Base-by-base conservation (phyloP, 768 basidiomycete species). In the Trametes cinnabarina region DNA sequence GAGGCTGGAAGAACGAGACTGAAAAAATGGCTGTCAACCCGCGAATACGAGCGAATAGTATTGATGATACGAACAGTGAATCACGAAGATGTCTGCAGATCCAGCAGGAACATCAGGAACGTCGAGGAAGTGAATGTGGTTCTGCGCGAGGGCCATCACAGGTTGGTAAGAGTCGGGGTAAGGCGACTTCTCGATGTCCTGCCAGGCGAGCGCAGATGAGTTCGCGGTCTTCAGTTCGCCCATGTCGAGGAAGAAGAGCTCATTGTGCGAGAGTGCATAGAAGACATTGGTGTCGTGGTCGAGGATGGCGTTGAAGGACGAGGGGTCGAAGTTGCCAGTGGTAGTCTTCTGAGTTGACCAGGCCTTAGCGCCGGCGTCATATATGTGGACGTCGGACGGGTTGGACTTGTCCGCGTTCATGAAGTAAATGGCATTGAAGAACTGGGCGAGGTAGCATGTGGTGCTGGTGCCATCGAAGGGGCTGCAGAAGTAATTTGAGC, bases 271-370 rank as follows among this genome's bases (percentile, higher is more conserved):
- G 57, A 90, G 74, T 0, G 86, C 88, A 70, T 91, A 90, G 74
- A 97, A 88, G 58, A 88, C 84, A 61, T 96, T 94, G 48, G 94
- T 98, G 71, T 98, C 94, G 63, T 96, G 94, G 74, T 98, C 94
- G 32, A 98, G 81, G 60, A 96, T 85, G 25, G 89, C 82, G 25
- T 76, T 79, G 65, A 86, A 87, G 19, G 82, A 81, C 2, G 78
- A 71, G 4, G 84, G 80, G 69, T 94, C 85, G 63, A 88, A 86
- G 51, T 71, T 71, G 34, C 79, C 80, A 0, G 79, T 64, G 5
- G 74, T 79, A 15, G 80, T 80, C 2, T 76, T 63, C 68, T 98
- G 94, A 2, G 81, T 88, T 3, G 88, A 82, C 94, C 94, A 96
- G 0, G 87, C 79, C 60, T 84, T 83, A 22, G 77, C 79, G 7